Conservation (phyloP, 2,329 filamentous ascomycete genomes). For the Corinectria fuckeliana region DNA sequence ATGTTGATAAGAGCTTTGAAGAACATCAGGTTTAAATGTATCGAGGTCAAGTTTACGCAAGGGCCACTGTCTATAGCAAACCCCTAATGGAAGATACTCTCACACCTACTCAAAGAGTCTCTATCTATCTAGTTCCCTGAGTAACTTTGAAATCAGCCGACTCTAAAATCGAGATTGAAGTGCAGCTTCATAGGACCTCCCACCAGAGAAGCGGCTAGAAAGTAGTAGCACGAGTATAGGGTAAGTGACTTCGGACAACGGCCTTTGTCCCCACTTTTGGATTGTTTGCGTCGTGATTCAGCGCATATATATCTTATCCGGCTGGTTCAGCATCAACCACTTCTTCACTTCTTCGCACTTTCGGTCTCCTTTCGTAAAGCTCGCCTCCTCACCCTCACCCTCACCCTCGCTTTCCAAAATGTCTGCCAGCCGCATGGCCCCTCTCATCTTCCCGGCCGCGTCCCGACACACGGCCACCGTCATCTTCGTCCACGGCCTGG, state of each 20-base stretch:
- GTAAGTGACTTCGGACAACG: constrained; percentile 1
- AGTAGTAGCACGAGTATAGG: constrained; percentile 7
- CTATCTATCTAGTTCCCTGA: too few species aligned
- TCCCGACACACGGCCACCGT: constrained; percentile 91
- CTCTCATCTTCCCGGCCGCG: constrained; percentile 78
- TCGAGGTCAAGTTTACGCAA: too few species aligned
- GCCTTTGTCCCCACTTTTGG: constrained; percentile 13
- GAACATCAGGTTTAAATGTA: too few species aligned
- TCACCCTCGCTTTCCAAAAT: constrained; percentile 7
- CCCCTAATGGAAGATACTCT: too few species aligned
- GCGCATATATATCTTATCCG: constrained; percentile 13
- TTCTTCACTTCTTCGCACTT: background rate
- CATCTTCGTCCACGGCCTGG: constrained; percentile 92
- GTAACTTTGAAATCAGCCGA: too few species aligned
- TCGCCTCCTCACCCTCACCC: constrained; percentile 5
- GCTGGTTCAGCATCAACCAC: constrained; percentile 1
- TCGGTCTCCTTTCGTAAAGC: background rate
- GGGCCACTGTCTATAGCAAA: too few species aligned
- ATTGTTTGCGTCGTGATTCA: background rate
- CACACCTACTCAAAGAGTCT: too few species aligned
- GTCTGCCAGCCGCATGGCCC: constrained; percentile 43
- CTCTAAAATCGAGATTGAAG: too few species aligned
- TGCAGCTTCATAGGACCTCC: too few species aligned
- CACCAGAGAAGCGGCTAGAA: too few species aligned
- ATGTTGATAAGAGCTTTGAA: too few species aligned